A percentile compares a stretch with the other conserved stretches of the same genome.
Evolutionary conservation across 768 basidiomycete genomes (phyloP).

Genomic region (Tylopilus vinaceipallidus): DNA sequence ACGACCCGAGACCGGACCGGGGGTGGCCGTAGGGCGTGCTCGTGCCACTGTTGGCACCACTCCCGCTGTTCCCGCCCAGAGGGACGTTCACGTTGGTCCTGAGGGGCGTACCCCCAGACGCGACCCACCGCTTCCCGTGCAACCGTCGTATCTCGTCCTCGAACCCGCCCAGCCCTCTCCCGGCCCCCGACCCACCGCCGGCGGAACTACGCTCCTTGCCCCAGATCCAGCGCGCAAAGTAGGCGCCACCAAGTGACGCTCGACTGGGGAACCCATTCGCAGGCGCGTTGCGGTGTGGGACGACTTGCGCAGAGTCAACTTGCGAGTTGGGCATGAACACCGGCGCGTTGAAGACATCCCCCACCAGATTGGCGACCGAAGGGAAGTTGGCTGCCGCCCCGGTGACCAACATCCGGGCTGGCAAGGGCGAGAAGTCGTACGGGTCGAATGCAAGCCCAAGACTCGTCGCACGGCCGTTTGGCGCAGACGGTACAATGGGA

Average conservation of each 20-base stretch:
- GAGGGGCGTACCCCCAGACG: conserved; percentile 54
- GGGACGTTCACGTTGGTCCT: conserved; percentile 58
- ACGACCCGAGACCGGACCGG: conserved; percentile 50
- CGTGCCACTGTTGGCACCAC: conserved; percentile 60
- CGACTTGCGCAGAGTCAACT: conserved; percentile 71
- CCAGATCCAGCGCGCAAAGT: conserved; percentile 86
- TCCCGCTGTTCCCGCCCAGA: conserved; percentile 35
- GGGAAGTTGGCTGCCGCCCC: conserved; percentile 87
- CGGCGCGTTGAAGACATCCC: conserved; percentile 80
- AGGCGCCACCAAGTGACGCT: conserved; percentile 71
- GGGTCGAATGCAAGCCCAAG: conserved; percentile 76
- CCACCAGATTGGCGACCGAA: conserved; percentile 72
- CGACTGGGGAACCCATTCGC: conserved; percentile 66
- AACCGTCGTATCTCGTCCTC: conserved; percentile 79
- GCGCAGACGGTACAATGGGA: conserved; percentile 17
- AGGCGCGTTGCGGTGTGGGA: conserved; percentile 71
- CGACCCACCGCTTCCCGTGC: conserved; percentile 72
- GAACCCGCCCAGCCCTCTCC: conserved; percentile 53
- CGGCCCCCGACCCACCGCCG: conserved; percentile 30
- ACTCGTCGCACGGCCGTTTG: conserved; percentile 33
- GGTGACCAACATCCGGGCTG: conserved; percentile 62
- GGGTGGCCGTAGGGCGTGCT: conserved; percentile 65
- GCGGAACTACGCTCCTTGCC: conserved; percentile 51
- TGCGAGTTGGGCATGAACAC: conserved; percentile 75
- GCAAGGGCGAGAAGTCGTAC: conserved; percentile 67